phyloP scores from a whole-genome alignment of 139 green algal species.

The Diplosphaera chodatii region DNA sequence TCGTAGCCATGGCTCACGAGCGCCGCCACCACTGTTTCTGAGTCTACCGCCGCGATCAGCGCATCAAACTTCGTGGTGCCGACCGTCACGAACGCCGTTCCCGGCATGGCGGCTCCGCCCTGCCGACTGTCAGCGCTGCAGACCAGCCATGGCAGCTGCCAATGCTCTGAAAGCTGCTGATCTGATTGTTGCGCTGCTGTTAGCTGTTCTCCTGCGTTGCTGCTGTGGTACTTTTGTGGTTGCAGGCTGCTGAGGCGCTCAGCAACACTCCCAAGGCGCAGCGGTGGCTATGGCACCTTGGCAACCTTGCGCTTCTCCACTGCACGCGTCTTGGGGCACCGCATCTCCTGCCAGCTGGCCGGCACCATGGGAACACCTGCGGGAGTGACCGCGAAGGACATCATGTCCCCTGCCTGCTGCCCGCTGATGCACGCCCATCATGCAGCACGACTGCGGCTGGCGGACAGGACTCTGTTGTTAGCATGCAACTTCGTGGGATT shows the following conservation, averaged over 20 bases:
- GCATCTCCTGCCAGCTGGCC: conserved; percentile 75
- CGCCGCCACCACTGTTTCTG: conserved; percentile 22
- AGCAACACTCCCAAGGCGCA: too few species aligned
- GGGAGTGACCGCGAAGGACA: neutral
- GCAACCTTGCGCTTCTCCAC: conserved; percentile 80
- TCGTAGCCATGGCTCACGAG: conserved; percentile 50
- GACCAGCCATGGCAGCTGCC: too few species aligned
- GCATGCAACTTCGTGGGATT: too few species aligned
- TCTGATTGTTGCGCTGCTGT: too few species aligned
- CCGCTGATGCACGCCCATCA: too few species aligned
- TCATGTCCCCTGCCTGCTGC: too few species aligned
- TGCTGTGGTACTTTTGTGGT: too few species aligned
- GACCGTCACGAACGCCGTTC: conserved; percentile 68
- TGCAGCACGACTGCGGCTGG: too few species aligned
- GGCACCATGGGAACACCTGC: conserved; percentile 68
- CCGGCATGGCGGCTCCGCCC: conserved; percentile 3
- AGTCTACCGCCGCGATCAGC: conserved; percentile 59
- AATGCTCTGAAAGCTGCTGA: too few species aligned
- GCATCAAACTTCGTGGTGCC: conserved; percentile 80
- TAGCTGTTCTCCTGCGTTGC: too few species aligned
- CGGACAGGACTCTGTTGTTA: too few species aligned
- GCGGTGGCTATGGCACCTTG: conserved; percentile 35
- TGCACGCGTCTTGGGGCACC: conserved; percentile 60
- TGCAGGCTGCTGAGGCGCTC: too few species aligned
- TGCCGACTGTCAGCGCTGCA: neutral